phyloP scores from a whole-genome alignment of 805 yeast species.

The Lipomyces yamadae region DNA sequence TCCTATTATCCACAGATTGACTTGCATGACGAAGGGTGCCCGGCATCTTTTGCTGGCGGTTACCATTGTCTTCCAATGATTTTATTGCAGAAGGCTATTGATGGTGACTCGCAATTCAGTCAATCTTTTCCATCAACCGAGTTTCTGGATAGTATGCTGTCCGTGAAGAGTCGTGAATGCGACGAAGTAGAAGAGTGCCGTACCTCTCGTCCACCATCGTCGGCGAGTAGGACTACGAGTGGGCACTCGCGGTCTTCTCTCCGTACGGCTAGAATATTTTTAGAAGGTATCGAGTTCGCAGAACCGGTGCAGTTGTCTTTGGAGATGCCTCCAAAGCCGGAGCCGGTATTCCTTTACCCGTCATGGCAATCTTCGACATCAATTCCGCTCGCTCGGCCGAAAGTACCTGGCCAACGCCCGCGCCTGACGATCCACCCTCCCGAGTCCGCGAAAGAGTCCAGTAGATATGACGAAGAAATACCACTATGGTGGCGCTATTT shows the following conservation, averaged over 20 bases:
- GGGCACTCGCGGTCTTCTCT: not conserved
- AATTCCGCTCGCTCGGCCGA: not conserved
- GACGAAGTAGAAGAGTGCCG: not conserved
- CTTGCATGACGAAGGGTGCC: not conserved
- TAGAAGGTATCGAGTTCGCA: constrained; percentile 3
- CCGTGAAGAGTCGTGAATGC: not conserved
- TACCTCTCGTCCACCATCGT: not conserved
- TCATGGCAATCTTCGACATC: not conserved
- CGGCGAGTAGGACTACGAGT: not conserved
- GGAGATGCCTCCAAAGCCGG: not conserved
- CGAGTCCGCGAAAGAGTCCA: not conserved
- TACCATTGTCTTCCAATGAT: constrained; percentile 7
- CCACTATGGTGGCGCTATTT: constrained; percentile 24
- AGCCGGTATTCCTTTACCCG: not conserved
- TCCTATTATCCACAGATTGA: not conserved
- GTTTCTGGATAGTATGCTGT: not conserved
- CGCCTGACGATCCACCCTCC: not conserved
- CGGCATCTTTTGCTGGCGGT: not conserved
- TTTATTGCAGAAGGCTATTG: not conserved
- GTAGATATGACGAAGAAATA: not conserved
- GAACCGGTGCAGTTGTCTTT: not conserved
- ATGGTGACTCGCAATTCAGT: not conserved
- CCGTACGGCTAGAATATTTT: not conserved
- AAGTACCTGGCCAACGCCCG: not conserved
- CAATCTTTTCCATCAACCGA: constrained; percentile 6